Percentiles rank a stretch among this genome's conserved stretches.
These are phyloP conservation scores for Helenozyma baotianmanensis DNA, from an alignment of 805 yeast species.

Conservation along the genomic window DNA sequence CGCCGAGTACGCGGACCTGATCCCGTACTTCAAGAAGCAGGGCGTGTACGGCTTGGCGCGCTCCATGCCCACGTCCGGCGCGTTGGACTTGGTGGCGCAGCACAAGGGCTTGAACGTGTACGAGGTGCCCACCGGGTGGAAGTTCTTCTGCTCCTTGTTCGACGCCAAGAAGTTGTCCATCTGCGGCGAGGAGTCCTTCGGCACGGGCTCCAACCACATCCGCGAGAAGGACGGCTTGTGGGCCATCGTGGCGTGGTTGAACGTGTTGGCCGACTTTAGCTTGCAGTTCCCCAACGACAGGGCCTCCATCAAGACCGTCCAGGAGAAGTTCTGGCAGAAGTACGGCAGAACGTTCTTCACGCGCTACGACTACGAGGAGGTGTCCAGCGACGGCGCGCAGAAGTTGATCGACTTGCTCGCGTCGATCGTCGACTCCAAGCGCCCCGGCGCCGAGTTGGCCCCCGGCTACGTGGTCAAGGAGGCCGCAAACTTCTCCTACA, in stretches of 20 bases:
- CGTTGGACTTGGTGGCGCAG: constrained; percentile 87
- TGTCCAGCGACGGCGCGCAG: constrained; percentile 68
- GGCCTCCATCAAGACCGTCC: constrained; percentile 75
- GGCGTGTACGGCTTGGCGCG: constrained; percentile 94
- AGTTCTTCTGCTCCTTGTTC: constrained; percentile 91
- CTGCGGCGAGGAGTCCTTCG: constrained; percentile 98
- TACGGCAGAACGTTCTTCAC: constrained; percentile 98
- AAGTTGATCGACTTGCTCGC: constrained; percentile 51
- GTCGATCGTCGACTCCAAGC: constrained; percentile 23
- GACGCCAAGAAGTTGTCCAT: constrained; percentile 91
- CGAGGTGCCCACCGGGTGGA: constrained; percentile 99
- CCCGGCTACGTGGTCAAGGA: constrained; percentile 56
- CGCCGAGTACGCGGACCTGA: constrained; percentile 82
- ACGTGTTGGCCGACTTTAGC: constrained; percentile 82
- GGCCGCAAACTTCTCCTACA: constrained; percentile 86
- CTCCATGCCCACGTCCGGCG: constrained; percentile 96
- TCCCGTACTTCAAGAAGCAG: constrained; percentile 84
- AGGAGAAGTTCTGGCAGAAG: constrained; percentile 79
- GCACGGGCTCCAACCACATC: constrained; percentile 96
- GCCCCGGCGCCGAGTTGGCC: constrained; percentile 46
- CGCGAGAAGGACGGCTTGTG: constrained; percentile 97
- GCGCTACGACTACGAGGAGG: constrained; percentile 89
- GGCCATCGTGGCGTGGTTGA: constrained; percentile 98
- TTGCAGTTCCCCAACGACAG: constrained; percentile 49
- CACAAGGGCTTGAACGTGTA: constrained; percentile 68